Evolutionary conservation across 805 yeast genomes (phyloP).

Genomic region (Candida dajiaensis): DNA sequence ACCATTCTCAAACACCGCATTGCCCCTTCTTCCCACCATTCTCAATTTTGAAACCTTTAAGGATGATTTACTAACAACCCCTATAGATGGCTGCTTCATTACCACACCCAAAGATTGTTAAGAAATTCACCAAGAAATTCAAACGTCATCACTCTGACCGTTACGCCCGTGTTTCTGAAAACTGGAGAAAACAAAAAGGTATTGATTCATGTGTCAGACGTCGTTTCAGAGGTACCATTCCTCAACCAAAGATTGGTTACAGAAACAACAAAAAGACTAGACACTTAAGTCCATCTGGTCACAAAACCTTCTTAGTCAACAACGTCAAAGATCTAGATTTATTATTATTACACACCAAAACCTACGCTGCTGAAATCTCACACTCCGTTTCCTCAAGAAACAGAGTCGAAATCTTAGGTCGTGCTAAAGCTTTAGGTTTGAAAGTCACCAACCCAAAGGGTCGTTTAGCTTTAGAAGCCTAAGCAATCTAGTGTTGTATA

Average conservation of each 20-base stretch:
- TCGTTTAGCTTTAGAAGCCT: constrained; percentile 97
- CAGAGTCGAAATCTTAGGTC: constrained; percentile 93
- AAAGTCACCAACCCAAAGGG: constrained; percentile 99
- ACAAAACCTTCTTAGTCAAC: constrained; percentile 92
- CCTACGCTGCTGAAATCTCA: constrained; percentile 99
- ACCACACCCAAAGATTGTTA: constrained; percentile 99
- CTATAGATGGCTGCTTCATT: constrained; percentile 91
- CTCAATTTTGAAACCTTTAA: not conserved
- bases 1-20: not conserved
- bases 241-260: constrained; percentile 99
- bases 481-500: constrained; percentile 27
- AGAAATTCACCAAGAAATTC: constrained; percentile 98
- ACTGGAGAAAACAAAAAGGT: constrained; percentile 99
- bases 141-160: constrained; percentile 99
- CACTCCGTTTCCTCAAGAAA: constrained; percentile 97
- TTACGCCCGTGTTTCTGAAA: constrained; percentile 95
- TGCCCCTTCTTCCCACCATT: not conserved
- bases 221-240: constrained; percentile 98
- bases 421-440: constrained; percentile 97
- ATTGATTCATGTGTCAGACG: constrained; percentile 99
- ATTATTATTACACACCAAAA: constrained; percentile 92
- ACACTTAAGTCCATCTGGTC: constrained; percentile 95
- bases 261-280: constrained; percentile 99
- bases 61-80: constrained; percentile 19
- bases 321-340: constrained; percentile 93